Evolutionary conservation across 2,329 filamentous ascomycete species (phyloP), one percentile per base, ranked within the genome.

Genomic region (Podosphaera aphanis): DNA sequence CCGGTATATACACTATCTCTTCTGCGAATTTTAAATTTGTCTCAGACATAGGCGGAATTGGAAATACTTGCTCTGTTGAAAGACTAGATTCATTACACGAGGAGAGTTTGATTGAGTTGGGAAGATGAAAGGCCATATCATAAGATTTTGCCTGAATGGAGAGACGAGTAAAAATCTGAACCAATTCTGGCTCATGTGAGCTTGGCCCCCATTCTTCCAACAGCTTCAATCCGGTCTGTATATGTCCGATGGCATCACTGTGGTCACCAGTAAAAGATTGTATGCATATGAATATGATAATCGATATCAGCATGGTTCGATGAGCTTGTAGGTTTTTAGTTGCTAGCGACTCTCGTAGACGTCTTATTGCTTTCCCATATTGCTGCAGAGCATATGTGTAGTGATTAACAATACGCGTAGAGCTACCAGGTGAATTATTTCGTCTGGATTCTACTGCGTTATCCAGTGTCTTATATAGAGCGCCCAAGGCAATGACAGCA

Each of bases 91-190:
- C 23, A 38, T 49, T 46, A 50, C 49, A 11, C 49, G 66, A 62
- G 1, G 64, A 66, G 8, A 72, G 62, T 5, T 65, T 66, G 49
- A 77, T 71, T 0, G 73, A 73, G 25, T 73, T 65, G 1, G 73
- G 73, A 48, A 77, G 77, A 56, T 78, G 74, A 54, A 77, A 78
- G 27, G 74, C 74, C 71, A 77, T 73, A 53, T 77, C 74, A 55
- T 78, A 78, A 0, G 73, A 76, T 55, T 77, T 78, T 38, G 74
- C 74, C 56, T 77, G 74, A 38, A 77, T 74, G 2, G 72, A 73
- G 2, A 77, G 62, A 3, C 74, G 67, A 1, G 70, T 75, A 52
- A 77, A 77, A 63, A 77, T 76, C 43, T 73, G 70, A 5, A 73
- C 64, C 21, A 78, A 63, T 53, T 77, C 74, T 7, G 13, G 63